phyloP scores from a whole-genome alignment of 108 stramenopile species.

The Stephanodiscus triporus region DNA sequence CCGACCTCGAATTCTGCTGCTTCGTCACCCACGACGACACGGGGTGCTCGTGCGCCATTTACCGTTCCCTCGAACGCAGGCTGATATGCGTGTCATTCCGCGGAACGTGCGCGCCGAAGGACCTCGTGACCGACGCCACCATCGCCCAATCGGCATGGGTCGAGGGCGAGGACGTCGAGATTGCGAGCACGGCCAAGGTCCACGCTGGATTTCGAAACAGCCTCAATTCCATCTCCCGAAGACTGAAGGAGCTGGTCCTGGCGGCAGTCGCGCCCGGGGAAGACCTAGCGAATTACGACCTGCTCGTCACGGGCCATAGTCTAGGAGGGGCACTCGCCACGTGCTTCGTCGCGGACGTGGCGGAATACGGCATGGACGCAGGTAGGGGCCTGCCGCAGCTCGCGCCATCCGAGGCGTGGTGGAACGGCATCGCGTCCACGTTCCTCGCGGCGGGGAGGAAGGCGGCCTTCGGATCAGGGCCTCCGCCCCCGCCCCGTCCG shows the following conservation, averaged over 20 bases:
- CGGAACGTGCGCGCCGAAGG: constrained; percentile 79
- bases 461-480: constrained; percentile 12
- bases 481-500: constrained; percentile 71
- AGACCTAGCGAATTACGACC: constrained; percentile 63
- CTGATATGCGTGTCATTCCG: constrained; percentile 80
- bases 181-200: constrained; percentile 58
- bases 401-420: constrained; percentile 75
- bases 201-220: constrained; percentile 80
- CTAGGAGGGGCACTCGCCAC: constrained; percentile 87
- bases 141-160: constrained; percentile 81
- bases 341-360: constrained; percentile 76
- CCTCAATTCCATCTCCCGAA: constrained; percentile 73
- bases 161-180: constrained; percentile 69
- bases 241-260: constrained; percentile 81
- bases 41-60: constrained; percentile 76
- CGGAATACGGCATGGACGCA: constrained; percentile 80
- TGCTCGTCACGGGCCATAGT: constrained; percentile 83
- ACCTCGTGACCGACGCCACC: constrained; percentile 82
- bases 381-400: constrained; percentile 73
- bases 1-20: constrained; percentile 82
- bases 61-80: constrained; percentile 64
- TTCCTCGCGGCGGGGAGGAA: constrained; percentile 49
- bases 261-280: constrained; percentile 69
- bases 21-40: constrained; percentile 79
- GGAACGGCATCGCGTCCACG: constrained; percentile 74